Percentiles rank a stretch among this genome's conserved stretches.
Evolutionary conservation across 495 filamentous ascomycete species (phyloP).

Genomic region (Astrothelium subdiscretum): DNA sequence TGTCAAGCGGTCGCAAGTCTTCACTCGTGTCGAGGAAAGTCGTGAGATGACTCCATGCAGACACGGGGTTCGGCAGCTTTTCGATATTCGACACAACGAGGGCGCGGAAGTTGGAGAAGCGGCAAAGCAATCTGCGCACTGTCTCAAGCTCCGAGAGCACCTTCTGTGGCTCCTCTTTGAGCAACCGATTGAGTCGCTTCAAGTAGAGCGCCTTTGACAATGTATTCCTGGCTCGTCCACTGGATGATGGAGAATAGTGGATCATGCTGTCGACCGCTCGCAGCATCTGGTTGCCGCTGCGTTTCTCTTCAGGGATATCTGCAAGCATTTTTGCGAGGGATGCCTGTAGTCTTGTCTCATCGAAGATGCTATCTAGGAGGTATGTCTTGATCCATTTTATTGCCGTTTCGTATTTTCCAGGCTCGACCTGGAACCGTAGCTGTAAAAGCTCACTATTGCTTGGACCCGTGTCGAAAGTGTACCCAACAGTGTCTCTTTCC

Average conservation of each 20-base stretch:
- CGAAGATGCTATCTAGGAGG: slow-evolving; percentile 79
- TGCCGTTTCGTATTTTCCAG: slow-evolving; percentile 70
- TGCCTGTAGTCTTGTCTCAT: slow-evolving; percentile 63
- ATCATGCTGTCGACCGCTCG: slow-evolving; percentile 70
- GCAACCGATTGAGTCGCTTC: slow-evolving; percentile 64
- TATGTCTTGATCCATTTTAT: slow-evolving; percentile 81
- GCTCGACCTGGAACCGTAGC: slow-evolving; percentile 75
- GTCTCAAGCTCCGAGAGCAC: slow-evolving; percentile 66
- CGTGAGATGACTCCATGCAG: slow-evolving; percentile 62
- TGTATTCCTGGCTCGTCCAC: slow-evolving; percentile 64
- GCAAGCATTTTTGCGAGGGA: slow-evolving; percentile 80
- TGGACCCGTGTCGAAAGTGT: slow-evolving; percentile 53
- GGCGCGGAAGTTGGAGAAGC: slow-evolving; percentile 70
- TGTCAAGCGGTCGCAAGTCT: slow-evolving; percentile 47
- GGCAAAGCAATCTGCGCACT: slow-evolving; percentile 61
- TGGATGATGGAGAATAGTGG: slow-evolving; percentile 59
- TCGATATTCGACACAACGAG: slow-evolving; percentile 73
- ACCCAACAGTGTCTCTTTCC: slow-evolving; percentile 82
- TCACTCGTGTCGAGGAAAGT: slow-evolving; percentile 27
- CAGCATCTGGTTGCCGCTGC: slow-evolving; percentile 66
- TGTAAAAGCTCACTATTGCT: slow-evolving; percentile 69
- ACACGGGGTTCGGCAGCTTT: slow-evolving; percentile 67
- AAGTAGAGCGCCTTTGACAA: slow-evolving; percentile 84
- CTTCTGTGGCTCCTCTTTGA: slow-evolving; percentile 57
- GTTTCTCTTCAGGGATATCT: slow-evolving; percentile 87